Percentiles rank a stretch among this genome's conserved stretches.
phyloP scores from a whole-genome alignment of 495 filamentous ascomycete genomes.

The Podospora pseudocomata region DNA sequence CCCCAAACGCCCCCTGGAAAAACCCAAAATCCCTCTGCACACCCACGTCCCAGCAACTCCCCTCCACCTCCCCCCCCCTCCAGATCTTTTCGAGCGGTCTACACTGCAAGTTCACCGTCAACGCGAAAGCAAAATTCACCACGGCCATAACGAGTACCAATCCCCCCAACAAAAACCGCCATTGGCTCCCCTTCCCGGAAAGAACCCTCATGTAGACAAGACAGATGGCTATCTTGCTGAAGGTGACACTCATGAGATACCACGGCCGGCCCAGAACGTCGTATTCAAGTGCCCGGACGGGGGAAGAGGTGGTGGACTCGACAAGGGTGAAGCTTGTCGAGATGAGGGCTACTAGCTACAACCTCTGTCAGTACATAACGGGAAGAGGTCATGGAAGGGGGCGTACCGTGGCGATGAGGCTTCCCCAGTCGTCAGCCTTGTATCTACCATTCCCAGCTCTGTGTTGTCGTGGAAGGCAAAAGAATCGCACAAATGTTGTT shows the following conservation, averaged over 20 bases:
- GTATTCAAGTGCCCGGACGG: constrained; percentile 31
- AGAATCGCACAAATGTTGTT: constrained; percentile 36
- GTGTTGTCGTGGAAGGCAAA: constrained; percentile 12
- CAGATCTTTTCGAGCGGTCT: constrained; percentile 38
- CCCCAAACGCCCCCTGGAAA: constrained; percentile 37
- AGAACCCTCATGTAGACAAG: constrained; percentile 33
- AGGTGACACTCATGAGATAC: constrained; percentile 35
- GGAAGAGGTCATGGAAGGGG: constrained; percentile 1
- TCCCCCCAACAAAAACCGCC: constrained; percentile 31
- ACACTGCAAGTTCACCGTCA: constrained; percentile 36
- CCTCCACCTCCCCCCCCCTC: constrained; percentile 27
- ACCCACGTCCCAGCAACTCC: constrained; percentile 31
- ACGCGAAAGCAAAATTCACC: constrained; percentile 32
- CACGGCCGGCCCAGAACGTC: constrained; percentile 36
- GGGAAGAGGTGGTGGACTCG: constrained; percentile 25
- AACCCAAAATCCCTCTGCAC: constrained; percentile 38
- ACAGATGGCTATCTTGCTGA: constrained; percentile 38
- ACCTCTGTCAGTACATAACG: neutral
- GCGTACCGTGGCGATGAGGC: constrained; percentile 32
- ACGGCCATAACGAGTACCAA: constrained; percentile 33
- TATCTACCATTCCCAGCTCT: constrained; percentile 1
- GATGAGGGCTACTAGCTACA: constrained; percentile 35
- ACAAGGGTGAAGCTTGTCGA: constrained; percentile 35
- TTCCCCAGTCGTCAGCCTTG: constrained; percentile 33
- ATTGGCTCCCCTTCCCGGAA: constrained; percentile 20